Base-by-base conservation (phyloP, 1,139 yeast species). In the Magnusiomyces sp. region DNA sequence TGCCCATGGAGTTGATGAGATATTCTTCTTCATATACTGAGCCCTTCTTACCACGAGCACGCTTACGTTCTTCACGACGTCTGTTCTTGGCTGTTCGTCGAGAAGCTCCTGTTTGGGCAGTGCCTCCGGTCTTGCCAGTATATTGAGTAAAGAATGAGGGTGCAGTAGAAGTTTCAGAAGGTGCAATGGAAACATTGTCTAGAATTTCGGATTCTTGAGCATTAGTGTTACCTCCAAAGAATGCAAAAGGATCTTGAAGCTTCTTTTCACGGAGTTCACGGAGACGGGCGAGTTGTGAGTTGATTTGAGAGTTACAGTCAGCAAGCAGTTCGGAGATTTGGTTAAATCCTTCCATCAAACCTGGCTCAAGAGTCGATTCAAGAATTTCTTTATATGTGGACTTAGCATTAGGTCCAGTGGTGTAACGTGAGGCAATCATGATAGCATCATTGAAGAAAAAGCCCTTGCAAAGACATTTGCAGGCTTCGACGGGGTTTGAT, bases 1-100 rank as follows among this genome's bases (percentile, higher is more conserved):
- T 79, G 5, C 95, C 95, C 56, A 88, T 81, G 1, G 97, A 89
- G 59, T 77, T 80, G 51, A 92, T 83, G 53, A 94, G 77, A 64
- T 94, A 94, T 65, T 92, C 98, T 64, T 94, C 98, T 67, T 92
- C 98, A 62, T 92, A 92, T 17, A 92, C 85, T 3, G 97, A 90
- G 41, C 97, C 97, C 71, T 92, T 92, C 72, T 95, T 87, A 53
- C 98, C 98, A 60, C 95, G 80, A 1, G 98, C 99, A 55, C 81
- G 78, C 71, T 94, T 94, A 61, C 98, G 80, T 65, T 92, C 98
- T 67, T 92, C 97, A 59, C 98, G 79, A 66, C 96, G 87, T 56
- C 81, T 79, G 67, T 90, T 92, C 69, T 92, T 94, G 9, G 95
- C 77, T 0, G 98, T 89, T 61, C 83, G 79, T 67, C 98, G 79